Base-by-base conservation (phyloP, 306 rosid genomes). In the Glycine tomentella region DNA sequence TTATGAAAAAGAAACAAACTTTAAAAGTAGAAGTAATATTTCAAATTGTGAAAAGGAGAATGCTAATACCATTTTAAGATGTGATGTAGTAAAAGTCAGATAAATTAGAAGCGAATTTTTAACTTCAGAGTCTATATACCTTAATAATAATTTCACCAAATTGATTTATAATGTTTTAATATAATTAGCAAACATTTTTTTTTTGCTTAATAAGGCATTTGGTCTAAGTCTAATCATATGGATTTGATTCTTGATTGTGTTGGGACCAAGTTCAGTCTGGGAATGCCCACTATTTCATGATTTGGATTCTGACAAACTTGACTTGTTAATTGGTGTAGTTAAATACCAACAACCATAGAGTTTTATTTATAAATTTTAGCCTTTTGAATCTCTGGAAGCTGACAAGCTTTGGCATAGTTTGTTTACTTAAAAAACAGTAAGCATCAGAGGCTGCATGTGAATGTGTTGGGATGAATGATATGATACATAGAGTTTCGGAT, bases 161-260 rank as follows among this genome's bases (percentile, higher is more conserved):
- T 42, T 4, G 9, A 42, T 42, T 42, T 6, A 46, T 46, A 2
- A 46, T 0, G 8, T 46, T 46, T 46, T 46, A 46, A 46, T 46
- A 46, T 8, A 46, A 46, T 46, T 46, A 46, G 50, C 53, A 46
- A 46, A 46, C 51, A 49, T 10, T 49, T 49, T 25, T 25, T 20
- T 25, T 25, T 25, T 49, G 13, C 14, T 10, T 11, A 49, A 3
- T 49, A 11, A 10, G 17, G 57, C 57, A 4, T 52, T 52, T 52
- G 57, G 57, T 55, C 46, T 42, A 38, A 84, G 57, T 55, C 46
- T 42, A 38, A 84, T 38, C 44, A 4, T 38, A 4, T 86, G 91
- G n/a, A 52, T 14, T 13, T 55, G 31, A 86, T 90, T 86, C 88
- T 87, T 88, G 88, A 90, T 88, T 86, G 25, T 89, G 87, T 89